These are phyloP conservation scores for Glycine tomentella DNA, from an alignment of 306 rosid species.

Conservation along the genomic window DNA sequence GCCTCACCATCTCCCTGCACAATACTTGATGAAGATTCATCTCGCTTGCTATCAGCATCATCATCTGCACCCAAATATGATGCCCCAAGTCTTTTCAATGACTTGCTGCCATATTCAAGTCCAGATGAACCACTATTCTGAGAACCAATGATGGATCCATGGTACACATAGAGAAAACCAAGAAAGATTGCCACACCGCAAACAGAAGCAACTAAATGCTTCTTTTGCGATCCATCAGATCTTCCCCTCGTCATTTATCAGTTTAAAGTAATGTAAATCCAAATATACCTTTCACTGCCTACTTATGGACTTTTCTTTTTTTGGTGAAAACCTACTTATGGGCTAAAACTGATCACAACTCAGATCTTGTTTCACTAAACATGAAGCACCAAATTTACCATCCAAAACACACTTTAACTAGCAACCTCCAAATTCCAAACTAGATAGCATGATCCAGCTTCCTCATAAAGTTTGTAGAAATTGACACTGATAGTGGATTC, in stretches of 20 bases:
- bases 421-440: constrained; percentile 25
- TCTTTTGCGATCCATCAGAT: constrained; percentile 56
- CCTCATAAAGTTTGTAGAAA: constrained; percentile 6
- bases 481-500: constrained; percentile 18
- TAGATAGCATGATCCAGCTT: constrained; percentile 15
- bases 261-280: constrained; percentile 23
- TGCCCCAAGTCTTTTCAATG: constrained; percentile 54
- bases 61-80: constrained; percentile 56
- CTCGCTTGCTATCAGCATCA: constrained; percentile 49
- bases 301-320: no score
- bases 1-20: constrained; percentile 43
- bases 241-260: constrained; percentile 59
- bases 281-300: constrained; percentile 22
- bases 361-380: constrained; percentile 37
- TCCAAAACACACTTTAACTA: constrained; percentile 32
- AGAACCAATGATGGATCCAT: constrained; percentile 50
- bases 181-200: constrained; percentile 45
- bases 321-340: constrained; percentile 2
- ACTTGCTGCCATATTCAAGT: constrained; percentile 52
- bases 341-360: constrained; percentile 40
- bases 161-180: constrained; percentile 50
- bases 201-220: constrained; percentile 53
- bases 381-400: constrained; percentile 42
- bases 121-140: constrained; percentile 45
- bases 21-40: constrained; percentile 41